Percentiles rank a stretch among this genome's conserved stretches.
phyloP scores from a whole-genome alignment of 176 grass and related monocot genomes.

The Hordeum vulgare region MorexV3_pseudomolecules_assembly NC_058523.1:422774427-422774926 shows the following conservation, averaged over 20 bases:
- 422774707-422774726: background rate
- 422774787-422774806: too few species aligned
- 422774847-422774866: too few species aligned
- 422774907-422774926: background rate
- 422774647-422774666: background rate
- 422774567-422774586: background rate
- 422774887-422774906: background rate
- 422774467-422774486: constrained; percentile 85
- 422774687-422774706: background rate
- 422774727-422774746: too few species aligned
- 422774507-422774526: constrained; percentile 5
- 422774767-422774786: too few species aligned
- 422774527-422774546: background rate
- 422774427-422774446: constrained; percentile 83
- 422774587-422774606: background rate
- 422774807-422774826: too few species aligned
- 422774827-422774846: too few species aligned
- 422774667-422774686: background rate
- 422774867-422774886: too few species aligned
- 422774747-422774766: too few species aligned
- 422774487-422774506: constrained; percentile 22
- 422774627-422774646: background rate
- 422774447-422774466: constrained; percentile 78
- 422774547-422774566: background rate
- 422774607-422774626: constrained; percentile 1